Base-by-base conservation (phyloP, 139 green algal genomes). In the Ettlia oleoabundans region DNA sequence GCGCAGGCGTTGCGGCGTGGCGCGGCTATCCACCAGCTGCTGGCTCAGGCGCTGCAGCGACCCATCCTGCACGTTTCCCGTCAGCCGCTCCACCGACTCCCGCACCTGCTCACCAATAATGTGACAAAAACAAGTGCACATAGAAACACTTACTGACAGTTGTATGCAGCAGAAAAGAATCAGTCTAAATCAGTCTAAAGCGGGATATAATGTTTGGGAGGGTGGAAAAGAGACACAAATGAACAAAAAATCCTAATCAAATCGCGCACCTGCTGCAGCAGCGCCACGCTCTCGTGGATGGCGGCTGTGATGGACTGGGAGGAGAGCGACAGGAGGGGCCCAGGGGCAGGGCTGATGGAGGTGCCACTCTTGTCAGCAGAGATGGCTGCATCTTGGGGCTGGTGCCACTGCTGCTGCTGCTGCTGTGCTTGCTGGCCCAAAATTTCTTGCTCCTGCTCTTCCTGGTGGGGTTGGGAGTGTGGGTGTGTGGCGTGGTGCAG, bases 41-140 rank as follows among this genome's bases (percentile, higher is more conserved):
- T 74, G 78, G 40, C 61, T 64, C 30, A 84, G 63, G 22, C 76
- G 62, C 32, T 80, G 66, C 63, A 91, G 68, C 67, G 80, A 89
- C 52, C 76, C 87, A 24, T 85, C 81, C 72, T 84, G 84, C 67
- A 89, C 75, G 28, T 89, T 84, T 37, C 72, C 30, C 2, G 87
- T 91, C 52, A 89, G 35, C 30, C 63, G 42, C 38, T 41, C 40
- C 47, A 89, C 63, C 1, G n/a, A 42, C 52, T 81, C 55, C 35
- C 6, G 40, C 47, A 80, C 73, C n/a, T n/a, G n/a, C n/a, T n/a
- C n/a, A n/a, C n/a, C n/a, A n/a, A n/a, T n/a, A n/a, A n/a, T n/a
- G n/a, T n/a, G n/a, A n/a, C n/a, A n/a, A n/a, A n/a, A n/a, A n/a
- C n/a, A n/a, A n/a, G n/a, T n/a, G n/a, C n/a, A n/a, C n/a, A n/a